Conservation (phyloP, 345 rosid genomes). For the Gossypium thurberi region DNA sequence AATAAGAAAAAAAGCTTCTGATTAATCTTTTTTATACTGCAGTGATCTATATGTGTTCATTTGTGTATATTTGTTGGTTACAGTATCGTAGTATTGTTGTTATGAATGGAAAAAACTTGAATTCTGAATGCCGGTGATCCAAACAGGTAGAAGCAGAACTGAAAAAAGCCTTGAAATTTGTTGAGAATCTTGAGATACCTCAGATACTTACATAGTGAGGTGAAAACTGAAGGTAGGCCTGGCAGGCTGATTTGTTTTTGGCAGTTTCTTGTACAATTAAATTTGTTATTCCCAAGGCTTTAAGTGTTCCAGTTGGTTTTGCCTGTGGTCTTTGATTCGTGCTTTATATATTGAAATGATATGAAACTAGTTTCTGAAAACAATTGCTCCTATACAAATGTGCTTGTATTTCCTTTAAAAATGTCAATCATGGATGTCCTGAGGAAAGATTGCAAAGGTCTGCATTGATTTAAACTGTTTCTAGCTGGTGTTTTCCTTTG, state of each 20-base stretch:
- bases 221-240: no score
- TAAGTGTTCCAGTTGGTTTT: no score
- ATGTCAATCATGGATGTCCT: background rate
- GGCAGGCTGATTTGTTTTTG: no score
- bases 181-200: no score
- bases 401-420: no score
- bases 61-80: background rate
- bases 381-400: no score
- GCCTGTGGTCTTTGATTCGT: background rate
- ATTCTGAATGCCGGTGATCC: conserved; percentile 20
- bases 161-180: conserved; percentile 6
- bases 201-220: no score
- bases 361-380: no score
- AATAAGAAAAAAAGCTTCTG: conserved; percentile 31
- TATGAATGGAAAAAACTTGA: no score
- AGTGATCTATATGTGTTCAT: background rate
- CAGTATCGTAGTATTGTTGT: no score
- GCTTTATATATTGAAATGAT: background rate
- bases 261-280: background rate
- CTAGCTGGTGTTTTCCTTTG: background rate
- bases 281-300: no score
- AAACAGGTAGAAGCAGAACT: background rate
- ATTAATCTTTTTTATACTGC: background rate
- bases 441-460: background rate
- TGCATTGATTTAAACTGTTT: background rate